Conservation (phyloP, 345 rosid genomes). For the Salix brachista region DNA sequence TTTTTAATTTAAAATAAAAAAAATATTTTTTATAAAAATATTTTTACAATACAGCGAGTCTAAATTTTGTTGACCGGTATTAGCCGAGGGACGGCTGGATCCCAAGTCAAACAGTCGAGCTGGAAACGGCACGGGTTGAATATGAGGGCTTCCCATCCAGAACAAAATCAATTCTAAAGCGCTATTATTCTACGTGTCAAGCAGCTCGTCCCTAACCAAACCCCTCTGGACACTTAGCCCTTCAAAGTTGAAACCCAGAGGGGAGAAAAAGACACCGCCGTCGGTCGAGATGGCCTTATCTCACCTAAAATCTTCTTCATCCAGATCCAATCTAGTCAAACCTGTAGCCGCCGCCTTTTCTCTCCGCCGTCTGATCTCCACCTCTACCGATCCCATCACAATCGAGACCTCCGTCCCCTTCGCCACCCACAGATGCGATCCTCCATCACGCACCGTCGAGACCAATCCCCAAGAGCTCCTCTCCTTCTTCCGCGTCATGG, state of each 20-base stretch:
- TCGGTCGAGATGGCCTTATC: slow-evolving; percentile 62
- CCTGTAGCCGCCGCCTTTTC: slow-evolving; percentile 28
- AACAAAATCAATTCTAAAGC: neutral
- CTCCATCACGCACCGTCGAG: slow-evolving; percentile 83
- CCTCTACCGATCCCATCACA: slow-evolving; percentile 61
- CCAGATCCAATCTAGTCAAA: slow-evolving; percentile 33
- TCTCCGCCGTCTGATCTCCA: slow-evolving; percentile 64
- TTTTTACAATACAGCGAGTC: too few species aligned
- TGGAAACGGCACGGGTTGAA: too few species aligned
- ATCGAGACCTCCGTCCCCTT: slow-evolving; percentile 89
- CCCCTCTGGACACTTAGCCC: neutral
- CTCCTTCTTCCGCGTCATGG: slow-evolving; percentile 75
- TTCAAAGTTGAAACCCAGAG: neutral
- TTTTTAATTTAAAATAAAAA: too few species aligned
- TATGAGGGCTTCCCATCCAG: too few species aligned
- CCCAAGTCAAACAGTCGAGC: too few species aligned
- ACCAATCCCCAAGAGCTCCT: slow-evolving; percentile 63
- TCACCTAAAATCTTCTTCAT: slow-evolving; percentile 27
- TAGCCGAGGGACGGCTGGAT: too few species aligned
- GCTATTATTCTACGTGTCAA: neutral
- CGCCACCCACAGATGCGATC: slow-evolving; percentile 68
- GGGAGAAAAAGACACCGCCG: neutral
- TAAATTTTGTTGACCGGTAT: too few species aligned
- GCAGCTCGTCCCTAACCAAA: neutral
- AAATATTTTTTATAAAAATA: too few species aligned